A percentile compares a stretch with the other conserved stretches of the same genome.
Conservation (phyloP, 2,329 filamentous ascomycete species). For the Monosporascus cannonballus region DNA sequence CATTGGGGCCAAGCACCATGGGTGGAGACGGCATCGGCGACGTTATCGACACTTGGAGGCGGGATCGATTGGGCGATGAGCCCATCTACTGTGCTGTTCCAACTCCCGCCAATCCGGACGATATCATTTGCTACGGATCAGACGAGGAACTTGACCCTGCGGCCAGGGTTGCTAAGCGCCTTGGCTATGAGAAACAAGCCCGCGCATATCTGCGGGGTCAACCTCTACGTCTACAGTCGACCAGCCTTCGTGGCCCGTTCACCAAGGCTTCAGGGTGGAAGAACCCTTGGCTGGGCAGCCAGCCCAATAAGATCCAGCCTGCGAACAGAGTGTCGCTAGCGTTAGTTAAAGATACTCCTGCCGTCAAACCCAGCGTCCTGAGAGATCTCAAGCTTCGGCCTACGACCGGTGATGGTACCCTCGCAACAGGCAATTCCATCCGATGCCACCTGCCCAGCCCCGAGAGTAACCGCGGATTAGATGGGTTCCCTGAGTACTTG, state of each 20-base stretch:
- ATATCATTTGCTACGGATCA: slow-evolving; percentile 49
- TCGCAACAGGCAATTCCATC: slow-evolving; percentile 15
- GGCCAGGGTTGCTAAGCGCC: slow-evolving; percentile 41
- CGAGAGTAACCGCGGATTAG: slow-evolving; percentile 20
- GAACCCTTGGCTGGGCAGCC: slow-evolving; percentile 44
- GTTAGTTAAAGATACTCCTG: slow-evolving; percentile 3
- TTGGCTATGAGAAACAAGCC: slow-evolving; percentile 54
- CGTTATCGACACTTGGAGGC: slow-evolving; percentile 14
- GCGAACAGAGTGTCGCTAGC: slow-evolving; percentile 1
- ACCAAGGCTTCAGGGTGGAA: slow-evolving; percentile 40
- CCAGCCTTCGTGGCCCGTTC: slow-evolving; percentile 58
- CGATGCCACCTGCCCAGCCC: slow-evolving; percentile 36
- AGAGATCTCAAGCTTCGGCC: slow-evolving; percentile 4
- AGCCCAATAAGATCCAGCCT: slow-evolving; percentile 1
- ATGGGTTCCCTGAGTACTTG: slow-evolving; percentile 7
- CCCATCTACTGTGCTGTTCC: slow-evolving; percentile 42
- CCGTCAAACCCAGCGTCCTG: slow-evolving; percentile 3
- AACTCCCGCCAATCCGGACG: slow-evolving; percentile 27
- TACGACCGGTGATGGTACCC: slow-evolving; percentile 4
- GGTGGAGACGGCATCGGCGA: slow-evolving; percentile 4
- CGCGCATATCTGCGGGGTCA: slow-evolving; percentile 51
- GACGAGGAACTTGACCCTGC: slow-evolving; percentile 49
- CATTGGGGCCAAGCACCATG: slow-evolving; percentile 10
- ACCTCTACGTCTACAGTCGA: slow-evolving; percentile 52
- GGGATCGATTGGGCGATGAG: slow-evolving; percentile 25